Percentiles rank a stretch among this genome's conserved stretches.
Conservation (phyloP, 208 protist genomes). For the Porcisia deanei region DNA sequence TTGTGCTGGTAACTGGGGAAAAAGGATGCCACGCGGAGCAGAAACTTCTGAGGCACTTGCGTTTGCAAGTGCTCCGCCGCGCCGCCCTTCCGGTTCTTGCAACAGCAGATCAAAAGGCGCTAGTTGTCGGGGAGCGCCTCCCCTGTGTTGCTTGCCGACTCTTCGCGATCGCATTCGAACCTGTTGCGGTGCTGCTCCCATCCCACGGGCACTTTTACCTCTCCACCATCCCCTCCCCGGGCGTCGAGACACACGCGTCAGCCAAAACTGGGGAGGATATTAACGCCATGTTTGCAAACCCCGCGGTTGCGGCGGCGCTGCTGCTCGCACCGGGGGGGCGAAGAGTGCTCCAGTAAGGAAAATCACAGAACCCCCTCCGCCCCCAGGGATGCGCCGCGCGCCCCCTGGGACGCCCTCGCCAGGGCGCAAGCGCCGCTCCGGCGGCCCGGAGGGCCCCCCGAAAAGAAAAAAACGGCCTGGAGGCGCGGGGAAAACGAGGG, state of each 20-base stretch:
- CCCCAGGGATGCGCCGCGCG: neutral
- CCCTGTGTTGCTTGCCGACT: constrained; percentile 46
- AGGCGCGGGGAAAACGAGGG: neutral
- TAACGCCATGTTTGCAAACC: neutral
- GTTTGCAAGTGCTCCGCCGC: constrained; percentile 12
- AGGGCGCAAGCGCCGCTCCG: neutral
- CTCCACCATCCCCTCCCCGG: constrained; percentile 19
- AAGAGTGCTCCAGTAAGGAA: constrained; percentile 13
- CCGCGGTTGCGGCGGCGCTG: constrained; percentile 12
- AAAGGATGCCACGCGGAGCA: constrained; percentile 46
- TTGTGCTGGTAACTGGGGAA: constrained; percentile 34
- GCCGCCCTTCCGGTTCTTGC: neutral
- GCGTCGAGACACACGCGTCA: neutral
- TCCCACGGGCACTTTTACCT: constrained; percentile 55
- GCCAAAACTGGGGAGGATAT: neutral
- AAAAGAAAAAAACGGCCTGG: neutral
- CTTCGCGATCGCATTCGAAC: constrained; percentile 34
- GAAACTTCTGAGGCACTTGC: constrained; percentile 44
- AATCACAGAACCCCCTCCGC: neutral
- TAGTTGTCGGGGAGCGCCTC: constrained; percentile 46
- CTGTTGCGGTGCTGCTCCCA: constrained; percentile 34
- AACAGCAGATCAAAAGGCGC: constrained; percentile 23
- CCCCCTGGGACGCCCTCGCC: neutral
- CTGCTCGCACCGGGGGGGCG: constrained; percentile 4
- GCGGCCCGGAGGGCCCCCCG: neutral